phyloP scores from a whole-genome alignment of 2,329 filamentous ascomycete genomes.

The Thielaviopsis musarum region DNA sequence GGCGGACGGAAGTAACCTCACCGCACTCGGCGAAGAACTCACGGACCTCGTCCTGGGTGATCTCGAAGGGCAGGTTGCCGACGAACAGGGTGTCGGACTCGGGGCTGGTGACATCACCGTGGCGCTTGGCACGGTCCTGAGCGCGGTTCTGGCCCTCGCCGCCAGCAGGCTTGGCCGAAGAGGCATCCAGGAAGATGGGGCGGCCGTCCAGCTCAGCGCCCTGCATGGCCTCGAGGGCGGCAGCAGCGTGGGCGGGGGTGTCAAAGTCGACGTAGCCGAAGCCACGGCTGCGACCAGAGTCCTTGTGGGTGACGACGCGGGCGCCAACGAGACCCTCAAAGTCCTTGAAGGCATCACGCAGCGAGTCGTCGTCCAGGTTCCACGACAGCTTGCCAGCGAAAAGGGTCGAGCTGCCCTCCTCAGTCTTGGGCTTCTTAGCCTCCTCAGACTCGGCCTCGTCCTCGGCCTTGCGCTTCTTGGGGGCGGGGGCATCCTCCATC shows the following conservation, averaged over 20 bases:
- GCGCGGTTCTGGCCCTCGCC: conserved; percentile 38
- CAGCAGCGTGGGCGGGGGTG: conserved; percentile 47
- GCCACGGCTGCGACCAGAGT: conserved; percentile 68
- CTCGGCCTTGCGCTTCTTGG: conserved; percentile 33
- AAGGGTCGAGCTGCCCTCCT: conserved; percentile 33
- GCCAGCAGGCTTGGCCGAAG: conserved; percentile 39
- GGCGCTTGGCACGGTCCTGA: conserved; percentile 47
- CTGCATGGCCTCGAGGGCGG: conserved; percentile 60
- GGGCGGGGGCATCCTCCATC: conserved; percentile 21
- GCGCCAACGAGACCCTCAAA: conserved; percentile 57
- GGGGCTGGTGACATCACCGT: conserved; percentile 64
- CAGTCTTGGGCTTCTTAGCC: conserved; percentile 52
- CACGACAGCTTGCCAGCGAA: conserved; percentile 86
- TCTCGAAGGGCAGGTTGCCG: conserved; percentile 77
- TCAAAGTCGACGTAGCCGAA: conserved; percentile 89
- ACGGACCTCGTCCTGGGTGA: conserved; percentile 57
- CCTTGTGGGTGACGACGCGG: conserved; percentile 71
- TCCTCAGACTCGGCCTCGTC: conserved; percentile 29
- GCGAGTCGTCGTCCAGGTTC: conserved; percentile 72
- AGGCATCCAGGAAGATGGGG: conserved; percentile 51
- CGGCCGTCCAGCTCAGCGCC: conserved; percentile 59
- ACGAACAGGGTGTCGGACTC: conserved; percentile 80
- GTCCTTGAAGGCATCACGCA: conserved; percentile 64
- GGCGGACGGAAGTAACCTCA: conserved; percentile 60
- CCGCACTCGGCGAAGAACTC: conserved; percentile 58